phyloP scores from a whole-genome alignment of 2,329 filamentous ascomycete species.

The Bipolaris bicolor region DNA sequence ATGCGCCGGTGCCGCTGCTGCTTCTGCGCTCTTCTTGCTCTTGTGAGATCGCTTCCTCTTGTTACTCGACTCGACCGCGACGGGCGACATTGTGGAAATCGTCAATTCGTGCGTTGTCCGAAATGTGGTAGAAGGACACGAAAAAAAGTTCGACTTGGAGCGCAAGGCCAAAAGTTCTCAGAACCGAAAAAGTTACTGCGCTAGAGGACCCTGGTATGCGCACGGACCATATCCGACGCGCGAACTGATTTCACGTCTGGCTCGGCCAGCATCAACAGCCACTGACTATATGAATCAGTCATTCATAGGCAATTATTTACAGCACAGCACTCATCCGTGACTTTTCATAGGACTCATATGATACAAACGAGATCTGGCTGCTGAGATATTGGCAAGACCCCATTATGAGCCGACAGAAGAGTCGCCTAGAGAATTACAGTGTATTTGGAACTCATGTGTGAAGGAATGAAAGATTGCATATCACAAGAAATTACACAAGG shows the following conservation, averaged over 20 bases:
- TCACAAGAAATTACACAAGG: constrained; percentile 7
- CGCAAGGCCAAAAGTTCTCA: constrained; percentile 11
- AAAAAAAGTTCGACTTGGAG: constrained; percentile 15
- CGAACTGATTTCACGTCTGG: constrained; percentile 1
- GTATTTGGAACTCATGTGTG: background rate
- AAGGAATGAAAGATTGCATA: constrained; percentile 4
- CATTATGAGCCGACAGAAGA: background rate
- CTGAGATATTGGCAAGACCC: background rate
- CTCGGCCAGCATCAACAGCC: too few species aligned
- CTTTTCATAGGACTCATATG: background rate
- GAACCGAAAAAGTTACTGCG: constrained; percentile 16
- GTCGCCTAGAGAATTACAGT: background rate
- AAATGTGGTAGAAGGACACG: background rate
- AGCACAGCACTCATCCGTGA: background rate
- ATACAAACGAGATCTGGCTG: background rate
- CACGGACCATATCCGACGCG: constrained; percentile 5
- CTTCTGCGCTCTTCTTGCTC: constrained; percentile 42
- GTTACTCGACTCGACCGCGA: constrained; percentile 49
- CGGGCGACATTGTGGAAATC: constrained; percentile 43
- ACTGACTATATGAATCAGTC: background rate
- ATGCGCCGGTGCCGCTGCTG: constrained; percentile 22
- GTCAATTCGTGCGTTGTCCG: constrained; percentile 1
- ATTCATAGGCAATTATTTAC: background rate
- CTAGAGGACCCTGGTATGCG: constrained; percentile 10
- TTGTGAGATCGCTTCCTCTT: constrained; percentile 59